Conservation (phyloP, 257 asterid species). For the Mentha longifolia region DNA sequence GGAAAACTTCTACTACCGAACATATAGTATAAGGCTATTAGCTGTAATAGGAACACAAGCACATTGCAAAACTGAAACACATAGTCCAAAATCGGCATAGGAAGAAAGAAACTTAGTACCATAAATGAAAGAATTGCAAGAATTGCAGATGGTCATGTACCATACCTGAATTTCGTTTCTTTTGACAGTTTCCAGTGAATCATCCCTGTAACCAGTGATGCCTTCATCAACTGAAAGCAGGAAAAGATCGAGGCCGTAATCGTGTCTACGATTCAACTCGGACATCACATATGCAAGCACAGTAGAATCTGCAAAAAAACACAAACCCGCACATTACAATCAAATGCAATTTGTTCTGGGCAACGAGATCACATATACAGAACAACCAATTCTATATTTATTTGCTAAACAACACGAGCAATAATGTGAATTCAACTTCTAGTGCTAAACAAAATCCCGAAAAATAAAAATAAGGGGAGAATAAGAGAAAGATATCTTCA, state of each 20-base stretch:
- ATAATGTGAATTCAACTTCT: background rate
- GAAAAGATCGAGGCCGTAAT: constrained; percentile 90
- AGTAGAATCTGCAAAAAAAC: constrained; percentile 79
- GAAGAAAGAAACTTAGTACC: background rate
- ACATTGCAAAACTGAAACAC: constrained; percentile 11
- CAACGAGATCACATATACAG: background rate
- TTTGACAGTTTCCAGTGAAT: constrained; percentile 96
- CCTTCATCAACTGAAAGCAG: constrained; percentile 96
- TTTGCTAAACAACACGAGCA: background rate
- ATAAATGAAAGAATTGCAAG: constrained; percentile 20
- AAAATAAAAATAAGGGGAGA: background rate
- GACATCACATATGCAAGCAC: constrained; percentile 96
- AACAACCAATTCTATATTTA: constrained; percentile 16
- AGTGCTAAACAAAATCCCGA: background rate
- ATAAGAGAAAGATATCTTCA: constrained; percentile 11
- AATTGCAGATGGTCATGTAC: background rate
- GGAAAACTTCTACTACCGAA: background rate
- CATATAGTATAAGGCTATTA: background rate
- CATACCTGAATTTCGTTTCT: constrained; percentile 94
- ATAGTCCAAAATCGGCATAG: background rate
- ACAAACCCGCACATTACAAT: constrained; percentile 10
- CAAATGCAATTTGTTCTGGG: background rate
- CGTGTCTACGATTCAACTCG: constrained; percentile 79
- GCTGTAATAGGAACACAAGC: constrained; percentile 10
- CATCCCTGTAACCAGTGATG: constrained; percentile 97